Base-by-base conservation (phyloP, 192 early-diverging fungal genomes). In the Coemansia sp. region DNA sequence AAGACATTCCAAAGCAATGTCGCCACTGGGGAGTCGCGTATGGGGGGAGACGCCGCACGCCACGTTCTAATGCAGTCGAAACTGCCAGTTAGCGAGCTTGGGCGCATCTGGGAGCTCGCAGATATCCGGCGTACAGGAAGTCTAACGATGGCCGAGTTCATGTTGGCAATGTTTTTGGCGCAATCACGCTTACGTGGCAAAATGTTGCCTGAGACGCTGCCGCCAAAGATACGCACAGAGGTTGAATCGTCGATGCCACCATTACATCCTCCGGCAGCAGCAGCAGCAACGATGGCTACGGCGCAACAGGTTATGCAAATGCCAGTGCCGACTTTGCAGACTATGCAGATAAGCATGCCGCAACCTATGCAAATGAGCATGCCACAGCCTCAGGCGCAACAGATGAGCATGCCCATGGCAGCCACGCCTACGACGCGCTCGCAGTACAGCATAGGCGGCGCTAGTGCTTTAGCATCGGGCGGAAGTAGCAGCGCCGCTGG, bases 121-220 rank as follows among this genome's bases (percentile, higher is more conserved):
- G 88, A 90, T 48, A 64, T 86, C 0, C 77, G 74, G 12, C 63
- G 70, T 11, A 55, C 70, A 36, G 86, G 85, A 1, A 74, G 82
- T 41, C 76, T 90, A 30, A 84, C 87, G 30, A 75, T 88, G 67
- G 71, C 88, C 0, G 89, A 90, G 66, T 90, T 90, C 73, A 86
- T 81, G 49, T 61, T 90, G 56, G 87, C 89, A 24, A 87, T 90
- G 89, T 88, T 86, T 64, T 67, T 90, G 33, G 85, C 89, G 6
- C 84, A 88, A 44, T 75, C 84, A 12, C 81, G 86, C 35, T 71
- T 89, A 53, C 75, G 64, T 8, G 87, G 87, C n/a, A 82, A 81
- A 45, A 68, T 77, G 1, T 51, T 90, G 39, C 89, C 89, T 6
- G 59, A 62, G n/a, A 70, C 62, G 16, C 63, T 89, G 57, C 86